Base-by-base conservation (phyloP, 768 basidiomycete species). In the Candolleomyces eurysporus region DNA sequence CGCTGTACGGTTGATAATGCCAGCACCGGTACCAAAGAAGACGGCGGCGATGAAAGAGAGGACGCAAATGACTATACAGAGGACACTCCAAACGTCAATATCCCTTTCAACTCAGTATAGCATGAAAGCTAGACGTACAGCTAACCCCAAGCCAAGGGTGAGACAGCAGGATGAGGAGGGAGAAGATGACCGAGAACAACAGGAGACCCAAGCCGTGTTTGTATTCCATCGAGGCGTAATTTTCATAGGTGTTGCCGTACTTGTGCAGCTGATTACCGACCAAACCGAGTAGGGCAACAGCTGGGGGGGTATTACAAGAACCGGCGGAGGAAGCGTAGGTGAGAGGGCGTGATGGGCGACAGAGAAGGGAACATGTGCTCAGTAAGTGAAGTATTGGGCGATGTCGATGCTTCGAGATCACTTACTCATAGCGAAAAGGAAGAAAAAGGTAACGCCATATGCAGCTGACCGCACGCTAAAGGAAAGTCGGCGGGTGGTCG, bases 21-120 rank as follows among this genome's bases (percentile, higher is more conserved):
- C 74, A 31, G 68, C 74, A n/a, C 72, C 72, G 19, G 67, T 69
- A 13, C 71, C 73, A 58, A 73, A 74, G 62, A 75, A 75, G 16
- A 75, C 64, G 11, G 73, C 68, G n/a, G 68, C 60, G 32, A 71
- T 59, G 45, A 75, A 67, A 17, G 67, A 67, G 32, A 66, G 55
- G 60, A 75, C 65, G 17, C 67, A 58, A 26, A 69, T 61, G n/a
- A 70, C 74, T 75, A 55, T 21, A n/a, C 30, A 40, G 48, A 36
- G 9, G 51, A 31, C 5, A 11, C 50, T 13, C 48, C 3, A 32
- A 36, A 19, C n/a, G 14, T 39, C 11, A 17, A 19, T 17, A 53
- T 16, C 26, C 30, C 5, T n/a, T 7, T n/a, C 9, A 43, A 22
- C 40, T 36, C 48, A 16, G n/a, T 31, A 45, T 54, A n/a, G 14